These are phyloP conservation scores for Metschnikowia anglica DNA, from an alignment of 805 yeast genomes.

Conservation along the genomic window DNA sequence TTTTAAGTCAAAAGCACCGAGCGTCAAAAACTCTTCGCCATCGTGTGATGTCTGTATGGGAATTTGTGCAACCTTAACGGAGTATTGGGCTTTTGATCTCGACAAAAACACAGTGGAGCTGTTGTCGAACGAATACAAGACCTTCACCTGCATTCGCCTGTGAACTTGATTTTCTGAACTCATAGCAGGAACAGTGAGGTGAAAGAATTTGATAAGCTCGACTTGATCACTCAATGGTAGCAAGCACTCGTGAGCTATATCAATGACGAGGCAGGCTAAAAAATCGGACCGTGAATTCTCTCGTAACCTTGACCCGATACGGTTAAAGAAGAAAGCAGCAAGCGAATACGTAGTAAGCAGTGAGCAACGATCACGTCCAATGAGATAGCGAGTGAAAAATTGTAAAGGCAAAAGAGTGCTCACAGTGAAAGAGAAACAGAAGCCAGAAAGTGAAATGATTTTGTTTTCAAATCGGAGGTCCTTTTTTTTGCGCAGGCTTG, in stretches of 20 bases:
- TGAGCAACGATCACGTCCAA: no score
- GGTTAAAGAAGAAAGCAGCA: background rate
- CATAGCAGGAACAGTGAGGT: constrained; percentile 15
- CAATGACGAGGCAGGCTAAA: background rate
- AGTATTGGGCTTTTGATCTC: constrained; percentile 33
- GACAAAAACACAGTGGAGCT: constrained; percentile 44
- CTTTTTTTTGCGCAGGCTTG: constrained; percentile 7
- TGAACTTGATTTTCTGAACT: constrained; percentile 26
- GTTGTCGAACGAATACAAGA: constrained; percentile 45
- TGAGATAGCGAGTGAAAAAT: background rate
- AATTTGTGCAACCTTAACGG: constrained; percentile 40
- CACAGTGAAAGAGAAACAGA: background rate
- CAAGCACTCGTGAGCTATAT: background rate
- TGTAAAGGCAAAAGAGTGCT: background rate
- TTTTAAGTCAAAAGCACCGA: constrained; percentile 45
- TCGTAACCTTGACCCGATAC: no score
- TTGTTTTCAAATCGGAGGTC: background rate
- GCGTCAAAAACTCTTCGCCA: constrained; percentile 32
- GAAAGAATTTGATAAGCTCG: background rate
- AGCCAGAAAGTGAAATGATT: background rate
- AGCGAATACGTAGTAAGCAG: no score
- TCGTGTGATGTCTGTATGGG: constrained; percentile 25
- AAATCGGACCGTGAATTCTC: no score
- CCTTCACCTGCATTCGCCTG: constrained; percentile 46
- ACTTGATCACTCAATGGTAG: background rate